Evolutionary conservation across 1,284 basidiomycete species (phyloP), one percentile per base, ranked within the genome.

Genomic region (Ceratobasidium sp.): DNA sequence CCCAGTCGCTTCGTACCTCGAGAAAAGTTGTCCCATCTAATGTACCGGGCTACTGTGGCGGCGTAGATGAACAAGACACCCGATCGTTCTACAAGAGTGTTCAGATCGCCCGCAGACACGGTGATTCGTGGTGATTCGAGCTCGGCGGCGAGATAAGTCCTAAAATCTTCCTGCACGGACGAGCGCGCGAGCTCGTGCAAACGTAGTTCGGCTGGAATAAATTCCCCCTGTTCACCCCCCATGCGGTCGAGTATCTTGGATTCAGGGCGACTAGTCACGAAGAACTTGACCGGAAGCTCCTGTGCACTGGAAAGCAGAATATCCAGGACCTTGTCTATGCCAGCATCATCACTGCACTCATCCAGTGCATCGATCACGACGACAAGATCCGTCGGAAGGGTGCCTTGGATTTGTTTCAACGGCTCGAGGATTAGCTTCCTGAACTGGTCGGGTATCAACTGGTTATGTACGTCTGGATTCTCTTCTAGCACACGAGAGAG

Each of bases 331-430:
- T 9, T 25, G 29, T 5, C 25, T 1, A n/a, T 19, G 49, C 62
- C 62, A 2, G 17, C 22, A 15, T 65, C 8, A 19, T 11, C 43
- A 44, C n/a, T 29, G 32, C 65, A 68, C 29, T 68, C 65, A 49
- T 68, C 65, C 8, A 68, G 17, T 19, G 65, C 65, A 34, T 68
- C 65, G 17, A 68, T 49, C 29, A 68, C 66, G 4, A 68, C 19
- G 1, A 68, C 25, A 34, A 54, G 29, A 15, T 32, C 29, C 4
- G 25, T 9, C 9, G 66, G 51, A 17, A 68, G 17, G 2, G 49
- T 40, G 13, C 34, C 17, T 37, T 54, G 5, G 2, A 68, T 32
- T 25, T 32, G n/a, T 1, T 1, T 3, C 13, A 54, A 25, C 2
- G 66, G 66, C 19, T 68, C 49, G 17, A 49, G 1, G 2, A 68